Evolutionary conservation across 2,329 filamentous ascomycete genomes (phyloP).

Genomic region (Fusarium sp.): DNA sequence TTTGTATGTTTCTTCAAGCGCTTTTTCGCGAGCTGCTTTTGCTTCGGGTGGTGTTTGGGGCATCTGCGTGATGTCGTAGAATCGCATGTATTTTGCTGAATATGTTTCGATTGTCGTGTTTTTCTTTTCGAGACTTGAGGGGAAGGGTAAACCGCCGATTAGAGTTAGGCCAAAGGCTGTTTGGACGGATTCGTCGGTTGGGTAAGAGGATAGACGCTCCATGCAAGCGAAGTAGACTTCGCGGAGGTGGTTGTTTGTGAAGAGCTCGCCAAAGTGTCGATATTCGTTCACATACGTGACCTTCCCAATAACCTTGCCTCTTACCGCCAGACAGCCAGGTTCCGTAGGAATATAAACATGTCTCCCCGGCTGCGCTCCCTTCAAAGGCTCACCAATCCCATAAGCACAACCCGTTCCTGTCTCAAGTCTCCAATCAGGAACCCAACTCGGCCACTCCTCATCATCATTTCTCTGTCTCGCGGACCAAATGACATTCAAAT

Average conservation of each 20-base stretch:
- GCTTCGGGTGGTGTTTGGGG: slow-evolving; percentile 4
- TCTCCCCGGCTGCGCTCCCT: not conserved
- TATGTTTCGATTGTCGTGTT: slow-evolving; percentile 18
- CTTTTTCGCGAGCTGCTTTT: not conserved
- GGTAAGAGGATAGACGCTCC: slow-evolving; percentile 9
- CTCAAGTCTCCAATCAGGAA: slow-evolving; percentile 34
- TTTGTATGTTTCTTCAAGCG: not conserved
- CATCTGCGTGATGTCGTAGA: slow-evolving; percentile 10
- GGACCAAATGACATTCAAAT: slow-evolving; percentile 27
- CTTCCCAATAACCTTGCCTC: slow-evolving; percentile 10
- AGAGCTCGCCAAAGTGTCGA: slow-evolving; percentile 17
- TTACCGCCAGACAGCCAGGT: not conserved
- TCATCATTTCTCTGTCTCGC: slow-evolving; percentile 23
- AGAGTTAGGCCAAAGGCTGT: slow-evolving; percentile 23
- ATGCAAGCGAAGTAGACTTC: slow-evolving; percentile 19
- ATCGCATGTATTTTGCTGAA: slow-evolving; percentile 21
- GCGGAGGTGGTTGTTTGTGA: not conserved
- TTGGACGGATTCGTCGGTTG: slow-evolving; percentile 29
- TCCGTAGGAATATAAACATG: slow-evolving; percentile 3
- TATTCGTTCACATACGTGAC: slow-evolving; percentile 25
- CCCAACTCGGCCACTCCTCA: slow-evolving; percentile 34
- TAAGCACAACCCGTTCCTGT: slow-evolving; percentile 32
- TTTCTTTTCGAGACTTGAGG: not conserved
- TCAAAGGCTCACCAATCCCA: slow-evolving; percentile 22
- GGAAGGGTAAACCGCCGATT: slow-evolving; percentile 16